Evolutionary conservation across 2,329 filamentous ascomycete genomes (phyloP).

Genomic region (Arthrobotrys iridis): DNA sequence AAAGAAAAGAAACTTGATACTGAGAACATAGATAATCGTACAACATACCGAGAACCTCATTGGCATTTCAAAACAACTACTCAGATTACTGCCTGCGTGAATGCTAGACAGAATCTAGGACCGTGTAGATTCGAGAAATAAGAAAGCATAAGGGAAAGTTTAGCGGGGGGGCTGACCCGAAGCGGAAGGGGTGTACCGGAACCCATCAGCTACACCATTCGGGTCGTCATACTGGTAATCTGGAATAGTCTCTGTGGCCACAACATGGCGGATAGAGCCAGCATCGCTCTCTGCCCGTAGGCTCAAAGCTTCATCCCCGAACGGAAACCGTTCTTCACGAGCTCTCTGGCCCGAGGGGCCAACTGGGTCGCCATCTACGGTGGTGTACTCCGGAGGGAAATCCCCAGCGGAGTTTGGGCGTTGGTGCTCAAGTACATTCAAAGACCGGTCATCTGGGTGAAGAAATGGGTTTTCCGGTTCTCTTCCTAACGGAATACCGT

Average conservation of each 20-base stretch:
- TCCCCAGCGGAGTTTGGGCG: conserved; percentile 46
- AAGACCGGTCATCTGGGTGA: conserved; percentile 35
- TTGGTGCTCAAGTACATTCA: conserved; percentile 19
- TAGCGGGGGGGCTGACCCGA: conserved; percentile 22
- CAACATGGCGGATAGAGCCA: conserved; percentile 19
- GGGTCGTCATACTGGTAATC: conserved; percentile 49
- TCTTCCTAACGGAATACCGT: conserved; percentile 34
- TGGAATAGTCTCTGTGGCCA: conserved; percentile 25
- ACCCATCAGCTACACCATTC: conserved; percentile 44
- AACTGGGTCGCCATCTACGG: conserved; percentile 38
- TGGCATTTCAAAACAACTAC: not conserved
- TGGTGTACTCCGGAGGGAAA: conserved; percentile 48
- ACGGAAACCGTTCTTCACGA: conserved; percentile 46
- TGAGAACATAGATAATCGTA: not conserved
- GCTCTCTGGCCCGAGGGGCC: conserved; percentile 26
- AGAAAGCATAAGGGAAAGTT: not conserved
- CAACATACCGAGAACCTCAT: not conserved
- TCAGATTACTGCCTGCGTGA: not conserved
- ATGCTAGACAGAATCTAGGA: not conserved
- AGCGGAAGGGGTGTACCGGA: conserved; percentile 37
- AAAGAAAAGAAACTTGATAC: not conserved
- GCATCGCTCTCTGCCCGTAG: conserved; percentile 36
- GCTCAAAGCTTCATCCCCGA: conserved; percentile 48
- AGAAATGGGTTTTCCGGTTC: conserved; percentile 49
- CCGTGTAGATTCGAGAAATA: not conserved